Percentiles rank a stretch among this genome's conserved stretches.
Conservation (phyloP, 169 alveolate genomes). For the Amoebophrya sp. region DNA sequence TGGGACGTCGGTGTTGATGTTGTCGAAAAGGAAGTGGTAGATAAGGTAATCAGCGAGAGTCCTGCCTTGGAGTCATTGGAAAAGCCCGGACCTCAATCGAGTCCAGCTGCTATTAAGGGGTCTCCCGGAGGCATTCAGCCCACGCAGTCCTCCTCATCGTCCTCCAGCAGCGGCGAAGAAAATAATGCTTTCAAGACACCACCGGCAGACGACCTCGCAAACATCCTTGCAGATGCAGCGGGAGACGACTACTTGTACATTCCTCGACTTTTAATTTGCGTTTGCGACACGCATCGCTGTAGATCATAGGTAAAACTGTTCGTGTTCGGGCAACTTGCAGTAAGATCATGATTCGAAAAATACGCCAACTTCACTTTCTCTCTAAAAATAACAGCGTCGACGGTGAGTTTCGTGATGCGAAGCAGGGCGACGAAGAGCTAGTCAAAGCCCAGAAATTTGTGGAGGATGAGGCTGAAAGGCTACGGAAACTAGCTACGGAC, state of each 20-base stretch:
- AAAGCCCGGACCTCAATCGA: too few species aligned
- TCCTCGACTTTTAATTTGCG: too few species aligned
- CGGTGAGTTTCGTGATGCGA: background rate
- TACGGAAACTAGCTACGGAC: background rate
- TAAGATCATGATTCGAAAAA: too few species aligned
- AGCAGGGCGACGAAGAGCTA: background rate
- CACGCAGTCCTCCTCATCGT: background rate
- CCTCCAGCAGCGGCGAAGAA: background rate
- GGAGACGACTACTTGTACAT: too few species aligned
- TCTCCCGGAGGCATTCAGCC: too few species aligned
- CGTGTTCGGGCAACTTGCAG: too few species aligned
- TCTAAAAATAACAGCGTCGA: background rate
- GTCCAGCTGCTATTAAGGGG: too few species aligned
- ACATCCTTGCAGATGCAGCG: too few species aligned
- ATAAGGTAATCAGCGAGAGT: too few species aligned
- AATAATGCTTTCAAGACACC: background rate
- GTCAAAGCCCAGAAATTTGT: background rate
- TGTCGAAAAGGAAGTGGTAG: background rate
- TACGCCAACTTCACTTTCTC: background rate
- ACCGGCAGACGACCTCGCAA: background rate
- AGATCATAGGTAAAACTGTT: too few species aligned
- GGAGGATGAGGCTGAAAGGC: background rate
- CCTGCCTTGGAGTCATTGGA: too few species aligned
- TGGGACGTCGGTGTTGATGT: background rate
- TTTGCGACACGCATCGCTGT: too few species aligned